These are phyloP conservation scores for Diddensiella santjacobensis DNA, from an alignment of 805 yeast species.

Conservation along the genomic window DNA sequence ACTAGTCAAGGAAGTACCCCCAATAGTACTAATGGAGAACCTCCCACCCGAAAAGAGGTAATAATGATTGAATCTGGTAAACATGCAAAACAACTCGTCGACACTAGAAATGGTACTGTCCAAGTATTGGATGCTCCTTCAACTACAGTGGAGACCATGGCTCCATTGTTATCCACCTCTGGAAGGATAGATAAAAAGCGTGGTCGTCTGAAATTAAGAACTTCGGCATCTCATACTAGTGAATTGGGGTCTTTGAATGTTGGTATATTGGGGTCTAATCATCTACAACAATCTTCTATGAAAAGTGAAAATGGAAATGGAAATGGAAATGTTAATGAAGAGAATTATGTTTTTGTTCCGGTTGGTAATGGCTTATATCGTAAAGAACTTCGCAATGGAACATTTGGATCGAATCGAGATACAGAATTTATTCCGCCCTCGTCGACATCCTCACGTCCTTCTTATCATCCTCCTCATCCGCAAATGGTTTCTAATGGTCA, in stretches of 20 bases:
- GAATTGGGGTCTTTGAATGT: neutral
- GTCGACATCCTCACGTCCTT: neutral
- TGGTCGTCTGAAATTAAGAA: slow-evolving; percentile 11
- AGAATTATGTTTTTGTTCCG: slow-evolving; percentile 30
- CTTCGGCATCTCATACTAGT: neutral
- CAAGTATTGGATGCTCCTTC: slow-evolving; percentile 17
- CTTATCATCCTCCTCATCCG: too few relatives aligned
- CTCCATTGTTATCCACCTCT: neutral
- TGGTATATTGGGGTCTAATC: neutral
- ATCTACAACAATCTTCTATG: neutral
- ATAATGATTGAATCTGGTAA: slow-evolving; percentile 21
- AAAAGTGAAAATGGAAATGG: slow-evolving; percentile 17
- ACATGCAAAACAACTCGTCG: slow-evolving; percentile 24
- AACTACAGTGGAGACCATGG: slow-evolving; percentile 6
- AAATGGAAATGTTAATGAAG: slow-evolving; percentile 6
- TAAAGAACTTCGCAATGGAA: slow-evolving; percentile 19
- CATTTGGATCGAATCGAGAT: neutral
- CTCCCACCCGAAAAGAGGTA: slow-evolving; percentile 7
- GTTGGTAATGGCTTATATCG: slow-evolving; percentile 34
- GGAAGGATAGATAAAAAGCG: slow-evolving; percentile 10
- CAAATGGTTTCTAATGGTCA: neutral
- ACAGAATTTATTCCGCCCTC: neutral
- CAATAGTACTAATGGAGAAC: neutral
- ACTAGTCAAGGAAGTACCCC: neutral
- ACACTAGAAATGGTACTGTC: slow-evolving; percentile 22